phyloP scores from a whole-genome alignment of 345 rosid genomes.

The Moricandia moricandioides region DNA sequence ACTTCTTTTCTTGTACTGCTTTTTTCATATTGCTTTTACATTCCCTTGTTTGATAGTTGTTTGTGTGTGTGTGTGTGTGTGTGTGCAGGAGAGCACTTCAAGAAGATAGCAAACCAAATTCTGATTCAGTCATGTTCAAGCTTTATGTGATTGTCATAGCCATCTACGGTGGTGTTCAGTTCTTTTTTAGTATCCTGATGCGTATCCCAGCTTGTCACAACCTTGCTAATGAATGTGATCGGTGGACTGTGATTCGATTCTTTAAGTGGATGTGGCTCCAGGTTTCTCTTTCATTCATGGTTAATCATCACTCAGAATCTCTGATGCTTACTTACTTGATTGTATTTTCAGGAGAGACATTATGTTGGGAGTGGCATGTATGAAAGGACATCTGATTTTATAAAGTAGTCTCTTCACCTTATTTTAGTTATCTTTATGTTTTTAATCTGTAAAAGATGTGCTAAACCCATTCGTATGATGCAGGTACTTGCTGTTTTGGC shows the following conservation, averaged over 20 bases:
- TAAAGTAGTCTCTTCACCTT: conserved; percentile 52
- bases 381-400: conserved; percentile 75
- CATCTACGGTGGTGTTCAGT: conserved; percentile 76
- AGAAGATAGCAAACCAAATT: conserved; percentile 41
- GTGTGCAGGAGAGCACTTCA: conserved; percentile 66
- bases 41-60: conserved; percentile 15
- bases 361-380: conserved; percentile 97
- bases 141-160: conserved; percentile 70
- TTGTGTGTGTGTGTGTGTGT: background rate
- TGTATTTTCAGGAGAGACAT: conserved; percentile 66
- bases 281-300: background rate
- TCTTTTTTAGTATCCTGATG: conserved; percentile 79
- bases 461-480: conserved; percentile 22
- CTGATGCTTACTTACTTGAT: conserved; percentile 19
- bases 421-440: background rate
- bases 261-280: conserved; percentile 82
- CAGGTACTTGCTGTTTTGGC: conserved; percentile 96
- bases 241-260: conserved; percentile 69
- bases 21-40: conserved; percentile 11
- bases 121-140: conserved; percentile 49
- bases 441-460: background rate
- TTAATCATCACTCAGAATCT: background rate
- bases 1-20: conserved; percentile 1
- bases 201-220: conserved; percentile 78
- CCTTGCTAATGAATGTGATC: conserved; percentile 76